Conservation (phyloP, 305 asterid species). For the Solanum hybrid region DNA sequence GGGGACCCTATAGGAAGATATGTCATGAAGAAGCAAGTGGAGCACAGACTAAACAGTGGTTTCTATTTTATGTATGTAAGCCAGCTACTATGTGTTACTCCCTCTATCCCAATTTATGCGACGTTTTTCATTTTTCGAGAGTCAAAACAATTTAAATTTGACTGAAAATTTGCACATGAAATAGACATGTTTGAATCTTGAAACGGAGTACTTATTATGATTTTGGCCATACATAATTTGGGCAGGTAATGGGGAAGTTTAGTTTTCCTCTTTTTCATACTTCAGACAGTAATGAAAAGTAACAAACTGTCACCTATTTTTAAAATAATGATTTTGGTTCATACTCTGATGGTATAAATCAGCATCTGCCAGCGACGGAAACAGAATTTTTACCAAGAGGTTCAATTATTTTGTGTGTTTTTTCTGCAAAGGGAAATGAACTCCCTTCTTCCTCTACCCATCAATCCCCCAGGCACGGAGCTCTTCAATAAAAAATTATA, state of each 20-base stretch:
- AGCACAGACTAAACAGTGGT: background rate
- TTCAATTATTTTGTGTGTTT: background rate
- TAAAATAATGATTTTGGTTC: background rate
- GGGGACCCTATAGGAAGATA: background rate
- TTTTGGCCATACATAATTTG: background rate
- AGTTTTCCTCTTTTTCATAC: background rate
- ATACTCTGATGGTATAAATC: background rate
- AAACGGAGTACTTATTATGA: background rate
- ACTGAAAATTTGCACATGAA: no score
- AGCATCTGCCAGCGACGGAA: background rate
- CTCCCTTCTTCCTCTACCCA: background rate
- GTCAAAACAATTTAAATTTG: no score
- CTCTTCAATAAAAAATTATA: background rate
- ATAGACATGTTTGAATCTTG: background rate
- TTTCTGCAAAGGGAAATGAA: background rate
- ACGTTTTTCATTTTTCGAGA: no score
- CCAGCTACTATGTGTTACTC: background rate
- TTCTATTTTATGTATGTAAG: background rate
- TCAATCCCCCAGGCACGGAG: background rate
- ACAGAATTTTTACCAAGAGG: background rate
- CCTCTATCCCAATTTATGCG: background rate
- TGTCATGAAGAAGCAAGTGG: background rate
- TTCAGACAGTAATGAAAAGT: background rate
- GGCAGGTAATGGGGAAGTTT: background rate
- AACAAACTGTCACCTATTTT: background rate